These are phyloP conservation scores for Dendrocalamus sinicus DNA, from an alignment of 176 grass and related monocot species.

Conservation along the genomic window DNA sequence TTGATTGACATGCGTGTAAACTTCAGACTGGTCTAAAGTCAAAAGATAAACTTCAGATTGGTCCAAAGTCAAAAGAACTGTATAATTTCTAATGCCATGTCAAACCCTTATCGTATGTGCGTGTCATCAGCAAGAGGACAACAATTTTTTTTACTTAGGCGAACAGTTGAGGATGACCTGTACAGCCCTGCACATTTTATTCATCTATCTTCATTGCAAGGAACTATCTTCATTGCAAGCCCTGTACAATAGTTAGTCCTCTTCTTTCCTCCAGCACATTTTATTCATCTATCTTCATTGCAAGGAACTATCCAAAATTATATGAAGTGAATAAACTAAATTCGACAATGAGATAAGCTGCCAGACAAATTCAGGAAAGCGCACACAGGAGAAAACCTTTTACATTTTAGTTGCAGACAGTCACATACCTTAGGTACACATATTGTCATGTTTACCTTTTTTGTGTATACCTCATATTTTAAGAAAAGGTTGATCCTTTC, in stretches of 20 bases:
- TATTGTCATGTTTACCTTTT: neutral
- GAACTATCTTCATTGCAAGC: too few relatives aligned
- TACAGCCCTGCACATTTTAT: neutral
- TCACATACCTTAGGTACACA: neutral
- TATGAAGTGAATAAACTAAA: neutral
- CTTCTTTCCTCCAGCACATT: conserved; percentile 7
- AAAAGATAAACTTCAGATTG: neutral
- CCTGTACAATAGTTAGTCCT: neutral
- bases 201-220: neutral
- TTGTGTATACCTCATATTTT: neutral
- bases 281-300: neutral
- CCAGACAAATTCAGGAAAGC: neutral
- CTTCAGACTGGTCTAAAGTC: neutral
- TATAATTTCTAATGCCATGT: neutral
- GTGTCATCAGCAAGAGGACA: conserved; percentile 12
- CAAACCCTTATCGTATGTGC: neutral
- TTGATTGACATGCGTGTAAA: neutral
- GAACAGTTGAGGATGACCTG: neutral
- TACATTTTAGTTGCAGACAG: neutral
- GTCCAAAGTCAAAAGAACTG: conserved; percentile 16
- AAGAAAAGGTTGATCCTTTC: neutral
- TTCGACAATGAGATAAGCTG: neutral
- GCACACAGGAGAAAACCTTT: neutral
- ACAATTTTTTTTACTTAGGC: neutral
- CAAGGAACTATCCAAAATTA: neutral